These are phyloP conservation scores for Solanum verrucosum DNA, from an alignment of 257 asterid species.

Conservation along the genomic window DNA sequence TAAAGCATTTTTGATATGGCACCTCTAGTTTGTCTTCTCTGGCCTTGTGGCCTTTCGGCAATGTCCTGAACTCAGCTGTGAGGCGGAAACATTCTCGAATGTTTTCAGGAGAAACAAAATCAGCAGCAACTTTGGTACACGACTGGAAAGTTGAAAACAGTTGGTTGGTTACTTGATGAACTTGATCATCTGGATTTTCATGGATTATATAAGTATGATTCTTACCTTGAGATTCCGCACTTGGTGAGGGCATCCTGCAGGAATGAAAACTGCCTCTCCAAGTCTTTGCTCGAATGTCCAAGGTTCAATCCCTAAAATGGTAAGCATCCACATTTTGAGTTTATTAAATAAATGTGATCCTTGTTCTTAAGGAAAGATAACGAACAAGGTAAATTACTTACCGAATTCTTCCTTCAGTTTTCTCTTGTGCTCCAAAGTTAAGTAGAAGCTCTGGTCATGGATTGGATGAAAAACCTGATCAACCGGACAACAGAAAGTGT, in stretches of 20 bases:
- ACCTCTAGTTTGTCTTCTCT: constrained; percentile 97
- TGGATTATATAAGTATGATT: background rate
- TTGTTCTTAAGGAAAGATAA: background rate
- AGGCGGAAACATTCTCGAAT: constrained; percentile 64
- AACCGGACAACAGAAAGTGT: constrained; percentile 73
- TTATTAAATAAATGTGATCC: background rate
- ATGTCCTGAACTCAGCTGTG: constrained; percentile 76
- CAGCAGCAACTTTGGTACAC: constrained; percentile 87
- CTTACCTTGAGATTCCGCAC: constrained; percentile 88
- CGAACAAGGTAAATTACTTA: constrained; percentile 8
- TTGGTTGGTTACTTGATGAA: background rate
- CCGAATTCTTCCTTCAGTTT: constrained; percentile 85
- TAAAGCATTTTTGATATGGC: background rate
- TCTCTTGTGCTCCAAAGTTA: constrained; percentile 60
- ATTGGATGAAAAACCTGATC: constrained; percentile 89
- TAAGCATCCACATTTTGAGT: background rate
- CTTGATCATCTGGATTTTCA: background rate
- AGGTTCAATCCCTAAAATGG: constrained; percentile 64
- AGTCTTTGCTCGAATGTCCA: constrained; percentile 89
- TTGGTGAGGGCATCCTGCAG: constrained; percentile 99
- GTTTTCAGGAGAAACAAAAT: constrained; percentile 95
- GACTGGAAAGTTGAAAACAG: constrained; percentile 41
- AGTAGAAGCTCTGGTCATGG: constrained; percentile 85
- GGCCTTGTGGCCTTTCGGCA: constrained; percentile 78
- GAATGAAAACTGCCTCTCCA: constrained; percentile 93